Evolutionary conservation across 352 stramenopile genomes (phyloP).

Genomic region (Phytophthora constricta): DNA sequence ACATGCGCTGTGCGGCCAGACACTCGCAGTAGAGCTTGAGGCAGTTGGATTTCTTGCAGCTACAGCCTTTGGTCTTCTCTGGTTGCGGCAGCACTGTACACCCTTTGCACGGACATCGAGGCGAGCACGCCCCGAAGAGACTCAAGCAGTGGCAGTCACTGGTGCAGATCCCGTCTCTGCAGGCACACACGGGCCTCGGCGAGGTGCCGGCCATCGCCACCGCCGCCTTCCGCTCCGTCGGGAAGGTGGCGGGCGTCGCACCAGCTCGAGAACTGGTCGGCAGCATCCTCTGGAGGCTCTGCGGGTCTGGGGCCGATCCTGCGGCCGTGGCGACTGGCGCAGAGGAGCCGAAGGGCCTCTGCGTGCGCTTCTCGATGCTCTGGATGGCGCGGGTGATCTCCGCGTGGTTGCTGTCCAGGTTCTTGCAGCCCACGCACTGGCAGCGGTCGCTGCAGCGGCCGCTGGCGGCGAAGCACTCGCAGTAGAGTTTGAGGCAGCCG

Average conservation of each 20-base stretch:
- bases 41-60: slow-evolving; percentile 97
- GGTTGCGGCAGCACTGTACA: slow-evolving; percentile 42
- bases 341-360: slow-evolving; percentile 55
- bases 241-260: slow-evolving; percentile 16
- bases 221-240: slow-evolving; percentile 23
- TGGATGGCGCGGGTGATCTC: slow-evolving; percentile 68
- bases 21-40: slow-evolving; percentile 95
- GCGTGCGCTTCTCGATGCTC: slow-evolving; percentile 56
- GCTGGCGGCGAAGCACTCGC: slow-evolving; percentile 75
- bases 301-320: not conserved
- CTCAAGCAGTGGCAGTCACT: slow-evolving; percentile 52
- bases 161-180: slow-evolving; percentile 47
- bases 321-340: slow-evolving; percentile 25
- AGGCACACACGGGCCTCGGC: slow-evolving; percentile 38
- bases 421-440: slow-evolving; percentile 81
- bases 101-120: slow-evolving; percentile 48
- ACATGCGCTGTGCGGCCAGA: slow-evolving; percentile 72
- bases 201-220: slow-evolving; percentile 25
- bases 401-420: slow-evolving; percentile 61
- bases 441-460: slow-evolving; percentile 66
- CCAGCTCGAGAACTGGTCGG: not conserved
- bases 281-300: not conserved
- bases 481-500: slow-evolving; percentile 95
- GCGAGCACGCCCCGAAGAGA: slow-evolving; percentile 44
- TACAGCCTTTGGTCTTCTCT: slow-evolving; percentile 84